These are phyloP conservation scores for Rhododendron williamsianum DNA, from an alignment of 148 eudicot species.

Conservation along the genomic window DNA sequence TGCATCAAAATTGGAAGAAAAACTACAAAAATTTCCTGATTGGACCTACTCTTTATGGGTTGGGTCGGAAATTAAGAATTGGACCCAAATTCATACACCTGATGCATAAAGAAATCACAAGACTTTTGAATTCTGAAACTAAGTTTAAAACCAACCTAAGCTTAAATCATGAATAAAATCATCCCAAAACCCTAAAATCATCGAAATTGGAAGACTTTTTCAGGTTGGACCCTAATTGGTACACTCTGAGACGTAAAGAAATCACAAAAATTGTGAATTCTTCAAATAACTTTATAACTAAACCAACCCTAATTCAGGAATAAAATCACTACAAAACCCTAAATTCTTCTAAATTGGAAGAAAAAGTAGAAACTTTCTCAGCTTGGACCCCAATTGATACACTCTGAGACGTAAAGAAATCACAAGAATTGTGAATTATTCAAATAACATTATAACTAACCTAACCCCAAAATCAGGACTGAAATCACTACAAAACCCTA, in stretches of 20 bases:
- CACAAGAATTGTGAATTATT: not conserved
- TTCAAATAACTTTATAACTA: not conserved
- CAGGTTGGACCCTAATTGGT: not conserved
- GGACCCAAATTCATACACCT: too few relatives aligned
- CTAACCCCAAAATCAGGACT: not conserved
- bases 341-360: not conserved
- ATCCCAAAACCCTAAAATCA: constrained; percentile 4
- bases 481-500: not conserved
- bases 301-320: not conserved
- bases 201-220: not conserved
- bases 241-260: not conserved
- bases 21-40: not conserved
- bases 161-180: not conserved
- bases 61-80: too few relatives aligned
- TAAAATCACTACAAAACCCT: not conserved
- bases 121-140: not conserved
- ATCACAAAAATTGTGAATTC: not conserved
- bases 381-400: not conserved
- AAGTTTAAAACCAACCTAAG: not conserved
- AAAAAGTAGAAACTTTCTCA: not conserved
- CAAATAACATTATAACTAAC: not conserved
- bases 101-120: too few relatives aligned
- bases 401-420: not conserved
- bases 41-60: too few relatives aligned
- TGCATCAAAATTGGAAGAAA: not conserved